Evolutionary conservation across 345 rosid genomes (phyloP).

Genomic region (Reutealis trisperma): DNA sequence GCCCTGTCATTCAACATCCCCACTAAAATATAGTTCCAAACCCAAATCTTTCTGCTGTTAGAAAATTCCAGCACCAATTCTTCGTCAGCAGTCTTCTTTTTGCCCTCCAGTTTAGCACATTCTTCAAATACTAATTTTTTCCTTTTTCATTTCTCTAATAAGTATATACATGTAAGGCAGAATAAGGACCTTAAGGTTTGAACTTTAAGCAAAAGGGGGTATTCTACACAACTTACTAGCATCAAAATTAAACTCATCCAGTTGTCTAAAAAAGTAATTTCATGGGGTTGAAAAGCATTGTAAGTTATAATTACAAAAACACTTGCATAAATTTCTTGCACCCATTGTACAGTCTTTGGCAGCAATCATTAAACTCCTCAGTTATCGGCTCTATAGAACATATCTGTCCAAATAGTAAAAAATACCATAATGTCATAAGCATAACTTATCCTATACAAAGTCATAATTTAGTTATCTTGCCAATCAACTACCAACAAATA

Average conservation of each 20-base stretch:
- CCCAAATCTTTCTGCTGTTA: too few relatives aligned
- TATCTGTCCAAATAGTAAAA: constrained; percentile 41
- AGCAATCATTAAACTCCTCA: constrained; percentile 72
- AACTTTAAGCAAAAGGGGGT: neutral
- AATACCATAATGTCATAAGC: neutral
- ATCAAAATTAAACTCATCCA: neutral
- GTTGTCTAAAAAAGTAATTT: neutral
- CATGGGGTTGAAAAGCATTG: neutral
- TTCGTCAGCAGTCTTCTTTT: too few relatives aligned
- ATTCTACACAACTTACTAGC: neutral
- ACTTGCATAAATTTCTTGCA: constrained; percentile 64
- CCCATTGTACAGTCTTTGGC: constrained; percentile 70
- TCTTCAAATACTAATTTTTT: neutral
- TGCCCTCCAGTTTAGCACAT: too few relatives aligned
- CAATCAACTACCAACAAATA: neutral
- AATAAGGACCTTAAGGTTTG: neutral
- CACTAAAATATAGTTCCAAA: too few relatives aligned
- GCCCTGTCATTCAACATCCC: too few relatives aligned
- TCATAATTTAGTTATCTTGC: neutral
- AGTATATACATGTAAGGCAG: neutral
- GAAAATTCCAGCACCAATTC: too few relatives aligned
- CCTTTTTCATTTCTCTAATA: neutral
- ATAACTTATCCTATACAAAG: neutral
- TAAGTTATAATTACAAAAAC: neutral
- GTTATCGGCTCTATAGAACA: constrained; percentile 54